Conservation (phyloP, 805 yeast species). For the Grigorovia transvaalensis region DNA sequence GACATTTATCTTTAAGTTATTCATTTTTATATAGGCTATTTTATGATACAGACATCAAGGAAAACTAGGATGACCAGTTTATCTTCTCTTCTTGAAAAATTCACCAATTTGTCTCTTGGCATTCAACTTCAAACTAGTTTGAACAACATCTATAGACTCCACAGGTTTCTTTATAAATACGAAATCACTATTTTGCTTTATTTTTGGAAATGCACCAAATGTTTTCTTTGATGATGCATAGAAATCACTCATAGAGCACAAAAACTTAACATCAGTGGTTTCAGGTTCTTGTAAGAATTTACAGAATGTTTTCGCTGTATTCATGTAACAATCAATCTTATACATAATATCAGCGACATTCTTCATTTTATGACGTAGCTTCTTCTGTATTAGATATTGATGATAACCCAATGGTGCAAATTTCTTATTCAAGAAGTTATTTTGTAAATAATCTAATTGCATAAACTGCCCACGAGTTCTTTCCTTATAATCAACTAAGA, state of each 20-base stretch:
- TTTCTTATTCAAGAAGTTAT: constrained; percentile 1
- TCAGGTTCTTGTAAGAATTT: background rate
- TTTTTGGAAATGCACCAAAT: background rate
- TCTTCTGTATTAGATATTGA: constrained; percentile 14
- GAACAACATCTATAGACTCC: constrained; percentile 15
- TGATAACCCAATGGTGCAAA: constrained; percentile 14
- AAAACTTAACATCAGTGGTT: background rate
- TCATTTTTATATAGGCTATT: too few species aligned
- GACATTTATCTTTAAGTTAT: too few species aligned
- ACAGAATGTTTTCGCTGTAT: constrained; percentile 15
- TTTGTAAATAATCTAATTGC: constrained; percentile 7
- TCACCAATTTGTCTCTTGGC: constrained; percentile 22
- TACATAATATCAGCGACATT: constrained; percentile 8
- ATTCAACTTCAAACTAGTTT: constrained; percentile 15
- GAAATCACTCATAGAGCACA: background rate
- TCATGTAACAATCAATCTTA: constrained; percentile 12
- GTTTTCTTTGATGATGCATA: background rate
- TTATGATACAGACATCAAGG: background rate
- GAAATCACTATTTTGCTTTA: background rate
- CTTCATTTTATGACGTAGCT: constrained; percentile 17
- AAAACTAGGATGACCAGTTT: too few species aligned
- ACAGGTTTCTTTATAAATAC: constrained; percentile 2
- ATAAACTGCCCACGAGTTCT: constrained; percentile 4
- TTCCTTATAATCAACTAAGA: background rate
- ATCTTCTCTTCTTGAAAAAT: constrained; percentile 10